A percentile compares a stretch with the other conserved stretches of the same genome.
Evolutionary conservation across 176 grass and related monocot genomes (phyloP).

Genomic region (Rhynchospora pubera): DNA sequence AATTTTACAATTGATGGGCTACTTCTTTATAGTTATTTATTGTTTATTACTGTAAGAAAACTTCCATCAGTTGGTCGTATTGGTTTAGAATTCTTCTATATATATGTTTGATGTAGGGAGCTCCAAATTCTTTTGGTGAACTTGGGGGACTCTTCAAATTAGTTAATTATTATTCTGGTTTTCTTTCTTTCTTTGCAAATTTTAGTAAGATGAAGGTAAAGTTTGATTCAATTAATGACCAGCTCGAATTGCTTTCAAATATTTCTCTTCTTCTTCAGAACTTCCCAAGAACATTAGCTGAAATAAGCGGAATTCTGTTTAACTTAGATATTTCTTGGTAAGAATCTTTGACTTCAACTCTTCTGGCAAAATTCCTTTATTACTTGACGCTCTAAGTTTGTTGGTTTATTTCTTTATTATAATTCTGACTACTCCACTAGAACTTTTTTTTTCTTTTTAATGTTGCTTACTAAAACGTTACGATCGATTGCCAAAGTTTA

Average conservation of each 20-base stretch:
- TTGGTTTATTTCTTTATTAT: neutral
- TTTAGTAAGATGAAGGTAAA: neutral
- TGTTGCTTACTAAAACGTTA: neutral
- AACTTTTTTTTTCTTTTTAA: neutral
- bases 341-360: neutral
- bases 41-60: neutral
- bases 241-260: neutral
- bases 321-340: neutral
- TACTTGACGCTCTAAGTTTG: neutral
- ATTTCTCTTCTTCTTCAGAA: neutral
- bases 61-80: neutral
- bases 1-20: neutral
- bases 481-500: neutral
- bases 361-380: neutral
- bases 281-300: neutral
- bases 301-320: neutral
- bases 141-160: neutral
- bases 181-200: neutral
- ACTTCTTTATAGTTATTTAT: neutral
- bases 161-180: neutral
- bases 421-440: neutral
- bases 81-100: constrained; percentile 4
- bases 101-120: neutral
- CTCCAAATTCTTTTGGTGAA: neutral
- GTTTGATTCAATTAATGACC: neutral